These are phyloP conservation scores for Colletotrichum noveboracense DNA, from an alignment of 2,329 filamentous ascomycete species.

Conservation along the genomic window DNA sequence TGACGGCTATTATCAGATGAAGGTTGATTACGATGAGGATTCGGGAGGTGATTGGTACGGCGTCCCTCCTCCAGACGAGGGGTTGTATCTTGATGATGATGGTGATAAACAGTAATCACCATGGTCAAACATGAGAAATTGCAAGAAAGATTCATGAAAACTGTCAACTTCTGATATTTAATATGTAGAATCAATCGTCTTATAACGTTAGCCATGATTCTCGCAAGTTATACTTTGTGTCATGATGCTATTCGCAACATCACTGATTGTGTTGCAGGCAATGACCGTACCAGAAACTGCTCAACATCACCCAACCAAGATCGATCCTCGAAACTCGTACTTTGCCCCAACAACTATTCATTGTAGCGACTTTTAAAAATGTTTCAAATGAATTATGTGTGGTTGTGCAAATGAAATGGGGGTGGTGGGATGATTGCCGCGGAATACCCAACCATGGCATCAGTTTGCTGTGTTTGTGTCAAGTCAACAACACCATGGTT, in stretches of 20 bases:
- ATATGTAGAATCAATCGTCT: accelerated
- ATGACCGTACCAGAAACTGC: no score
- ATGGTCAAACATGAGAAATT: background rate
- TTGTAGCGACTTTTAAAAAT: no score
- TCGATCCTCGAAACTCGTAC: accelerated
- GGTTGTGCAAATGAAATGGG: accelerated
- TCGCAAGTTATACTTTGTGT: background rate
- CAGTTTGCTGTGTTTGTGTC: accelerated
- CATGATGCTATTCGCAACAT: background rate
- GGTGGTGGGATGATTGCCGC: background rate
- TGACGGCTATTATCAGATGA: conserved; percentile 25
- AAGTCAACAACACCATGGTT: background rate
- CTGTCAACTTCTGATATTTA: accelerated
- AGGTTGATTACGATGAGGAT: no score
- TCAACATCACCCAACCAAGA: background rate
- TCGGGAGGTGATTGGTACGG: conserved; percentile 31
- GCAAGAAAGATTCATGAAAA: accelerated
- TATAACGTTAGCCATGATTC: background rate
- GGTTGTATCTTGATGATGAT: conserved; percentile 4
- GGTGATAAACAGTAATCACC: background rate
- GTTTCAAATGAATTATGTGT: background rate
- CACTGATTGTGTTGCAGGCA: background rate
- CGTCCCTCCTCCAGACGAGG: conserved; percentile 9
- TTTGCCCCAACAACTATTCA: no score
- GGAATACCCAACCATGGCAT: background rate